Conservation (phyloP, 106 monocot genomes). For the Posidonia australis region DNA sequence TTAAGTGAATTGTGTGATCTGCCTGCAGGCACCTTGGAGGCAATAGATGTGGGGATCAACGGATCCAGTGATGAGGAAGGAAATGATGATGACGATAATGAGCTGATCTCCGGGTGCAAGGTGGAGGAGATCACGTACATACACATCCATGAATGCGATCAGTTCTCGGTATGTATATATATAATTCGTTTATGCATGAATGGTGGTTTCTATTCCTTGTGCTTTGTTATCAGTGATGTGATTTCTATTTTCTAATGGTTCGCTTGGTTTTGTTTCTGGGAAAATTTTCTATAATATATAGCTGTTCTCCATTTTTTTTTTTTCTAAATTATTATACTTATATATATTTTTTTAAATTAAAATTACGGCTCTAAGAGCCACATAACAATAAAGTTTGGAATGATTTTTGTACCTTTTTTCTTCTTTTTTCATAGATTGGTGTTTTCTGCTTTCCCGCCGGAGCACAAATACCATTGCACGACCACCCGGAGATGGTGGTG, state of each 20-base stretch:
- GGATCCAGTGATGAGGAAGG: slow-evolving; percentile 2
- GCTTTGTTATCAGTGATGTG: no score
- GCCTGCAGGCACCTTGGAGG: slow-evolving; percentile 19
- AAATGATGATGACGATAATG: slow-evolving; percentile 1
- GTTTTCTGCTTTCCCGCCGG: slow-evolving; percentile 44
- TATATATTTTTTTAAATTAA: no score
- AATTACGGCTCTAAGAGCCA: no score
- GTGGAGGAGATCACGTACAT: slow-evolving; percentile 32
- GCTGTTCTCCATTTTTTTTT: no score
- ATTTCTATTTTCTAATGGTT: no score
- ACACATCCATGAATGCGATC: slow-evolving; percentile 39
- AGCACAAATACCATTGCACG: slow-evolving; percentile 33
- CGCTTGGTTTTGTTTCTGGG: no score
- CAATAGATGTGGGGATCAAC: slow-evolving; percentile 36
- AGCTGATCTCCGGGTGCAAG: slow-evolving; percentile 9
- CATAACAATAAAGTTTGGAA: no score
- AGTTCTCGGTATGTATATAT: slow-evolving; percentile 33
- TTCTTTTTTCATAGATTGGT: slow-evolving; percentile 21
- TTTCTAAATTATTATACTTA: no score
- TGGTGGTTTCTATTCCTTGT: no score
- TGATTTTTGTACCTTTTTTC: no score
- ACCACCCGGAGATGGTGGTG: slow-evolving; percentile 49
- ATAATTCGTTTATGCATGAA: not conserved
- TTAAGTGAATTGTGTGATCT: not conserved
- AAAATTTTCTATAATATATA: no score